Percentiles rank a stretch among this genome's conserved stretches.
Evolutionary conservation across 805 yeast species (phyloP).

Genomic region (Kluyveromyces dobzhanskii): DNA sequence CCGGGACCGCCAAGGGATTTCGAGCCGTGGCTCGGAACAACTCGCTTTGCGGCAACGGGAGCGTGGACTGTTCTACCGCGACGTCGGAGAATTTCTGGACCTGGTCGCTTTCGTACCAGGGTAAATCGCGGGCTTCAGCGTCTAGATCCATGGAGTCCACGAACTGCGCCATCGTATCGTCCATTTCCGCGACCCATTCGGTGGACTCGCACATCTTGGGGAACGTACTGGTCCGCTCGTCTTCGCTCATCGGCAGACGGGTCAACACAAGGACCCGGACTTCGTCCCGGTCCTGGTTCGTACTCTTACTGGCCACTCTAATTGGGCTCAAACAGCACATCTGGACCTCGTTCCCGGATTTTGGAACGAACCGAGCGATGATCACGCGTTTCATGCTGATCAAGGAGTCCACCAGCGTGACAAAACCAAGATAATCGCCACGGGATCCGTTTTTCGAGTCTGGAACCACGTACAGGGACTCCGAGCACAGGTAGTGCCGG

Average conservation of each 20-base stretch:
- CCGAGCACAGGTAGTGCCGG: slow-evolving; percentile 50
- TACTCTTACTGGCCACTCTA: slow-evolving; percentile 12
- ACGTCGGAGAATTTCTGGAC: slow-evolving; percentile 18
- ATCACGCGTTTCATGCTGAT: slow-evolving; percentile 40
- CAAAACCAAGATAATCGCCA: slow-evolving; percentile 36
- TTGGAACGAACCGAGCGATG: slow-evolving; percentile 56
- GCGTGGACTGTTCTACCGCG: slow-evolving; percentile 1
- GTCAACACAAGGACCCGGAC: slow-evolving; percentile 40
- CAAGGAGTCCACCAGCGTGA: slow-evolving; percentile 46
- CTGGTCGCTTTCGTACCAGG: slow-evolving; percentile 20
- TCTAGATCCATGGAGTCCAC: slow-evolving; percentile 40
- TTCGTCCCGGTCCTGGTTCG: slow-evolving; percentile 2
- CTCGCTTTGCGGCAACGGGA: slow-evolving; percentile 17
- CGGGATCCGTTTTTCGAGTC: slow-evolving; percentile 24
- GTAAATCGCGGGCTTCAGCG: slow-evolving; percentile 7
- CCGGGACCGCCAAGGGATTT: slow-evolving; percentile 23
- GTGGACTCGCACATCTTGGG: slow-evolving; percentile 30
- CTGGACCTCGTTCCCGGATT: slow-evolving; percentile 38
- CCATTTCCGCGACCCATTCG: slow-evolving; percentile 27
- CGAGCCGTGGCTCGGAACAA: slow-evolving; percentile 14
- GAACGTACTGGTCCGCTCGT: slow-evolving; percentile 55
- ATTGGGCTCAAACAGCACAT: slow-evolving; percentile 51
- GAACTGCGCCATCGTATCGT: slow-evolving; percentile 34
- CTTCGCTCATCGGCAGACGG: slow-evolving; percentile 67
- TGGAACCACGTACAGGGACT: slow-evolving; percentile 46